Evolutionary conservation across 768 basidiomycete species (phyloP).

Genomic region (Auricularia sp.): DNA sequence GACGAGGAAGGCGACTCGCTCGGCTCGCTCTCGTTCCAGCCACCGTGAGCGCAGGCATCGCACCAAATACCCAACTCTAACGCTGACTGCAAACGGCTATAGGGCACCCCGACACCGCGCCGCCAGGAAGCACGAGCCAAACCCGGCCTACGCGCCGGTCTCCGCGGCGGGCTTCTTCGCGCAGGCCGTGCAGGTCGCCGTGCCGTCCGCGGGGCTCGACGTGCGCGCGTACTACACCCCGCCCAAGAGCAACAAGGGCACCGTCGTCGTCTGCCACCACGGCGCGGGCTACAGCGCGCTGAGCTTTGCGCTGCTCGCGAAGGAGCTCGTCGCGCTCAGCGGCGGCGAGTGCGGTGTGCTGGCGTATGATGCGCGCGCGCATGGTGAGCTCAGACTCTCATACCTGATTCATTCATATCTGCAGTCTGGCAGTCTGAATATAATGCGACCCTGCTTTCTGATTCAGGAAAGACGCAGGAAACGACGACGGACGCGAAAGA

Average conservation of each 20-base stretch:
- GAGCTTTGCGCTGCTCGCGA: conserved; percentile 86
- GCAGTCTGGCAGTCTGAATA: too few relatives aligned
- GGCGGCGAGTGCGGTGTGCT: conserved; percentile 72
- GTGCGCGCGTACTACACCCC: conserved; percentile 79
- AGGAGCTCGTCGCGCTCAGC: conserved; percentile 51
- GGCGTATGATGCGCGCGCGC: conserved; percentile 72
- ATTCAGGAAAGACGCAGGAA: conserved; percentile 59
- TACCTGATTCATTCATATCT: not conserved
- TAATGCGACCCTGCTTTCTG: too few relatives aligned
- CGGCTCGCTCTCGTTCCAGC: conserved; percentile 5
- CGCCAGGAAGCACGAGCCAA: conserved; percentile 28
- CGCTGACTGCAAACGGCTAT: conserved; percentile 24
- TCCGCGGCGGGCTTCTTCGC: conserved; percentile 69
- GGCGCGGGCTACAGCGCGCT: conserved; percentile 89
- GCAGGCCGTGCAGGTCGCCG: conserved; percentile 67
- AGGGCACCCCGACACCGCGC: conserved; percentile 10
- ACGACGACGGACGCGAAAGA: conserved; percentile 24
- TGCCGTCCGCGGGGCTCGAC: conserved; percentile 51
- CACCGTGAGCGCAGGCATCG: conserved; percentile 9
- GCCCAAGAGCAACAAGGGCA: conserved; percentile 39
- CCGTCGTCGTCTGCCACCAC: conserved; percentile 86
- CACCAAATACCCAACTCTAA: conserved; percentile 13
- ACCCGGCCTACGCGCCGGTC: conserved; percentile 62
- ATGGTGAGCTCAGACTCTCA: conserved; percentile 47
- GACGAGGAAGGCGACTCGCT: conserved; percentile 51